Conservation (phyloP, 2,329 filamentous ascomycete genomes). For the Talaromyces pinophilus region DNA sequence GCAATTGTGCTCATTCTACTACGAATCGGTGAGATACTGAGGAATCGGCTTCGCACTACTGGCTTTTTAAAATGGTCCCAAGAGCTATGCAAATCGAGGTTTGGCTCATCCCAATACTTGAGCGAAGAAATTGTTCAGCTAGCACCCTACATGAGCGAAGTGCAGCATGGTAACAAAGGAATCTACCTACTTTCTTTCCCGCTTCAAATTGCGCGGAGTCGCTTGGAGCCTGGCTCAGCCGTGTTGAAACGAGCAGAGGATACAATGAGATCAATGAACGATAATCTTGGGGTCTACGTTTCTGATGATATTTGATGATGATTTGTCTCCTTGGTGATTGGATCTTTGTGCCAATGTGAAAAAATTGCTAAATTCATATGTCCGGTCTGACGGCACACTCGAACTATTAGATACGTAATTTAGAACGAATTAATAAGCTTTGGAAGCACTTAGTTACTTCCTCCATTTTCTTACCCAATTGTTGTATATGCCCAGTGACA, state of each 20-base stretch:
- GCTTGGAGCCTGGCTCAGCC: neutral
- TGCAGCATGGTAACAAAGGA: slow-evolving; percentile 10
- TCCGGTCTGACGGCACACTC: neutral
- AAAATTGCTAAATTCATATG: neutral
- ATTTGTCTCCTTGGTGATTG: neutral
- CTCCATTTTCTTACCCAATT: neutral
- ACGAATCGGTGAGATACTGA: neutral
- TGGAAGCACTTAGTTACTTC: neutral
- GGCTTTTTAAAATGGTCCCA: neutral
- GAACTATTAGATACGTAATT: too few species aligned
- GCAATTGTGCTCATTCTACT: neutral
- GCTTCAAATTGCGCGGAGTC: slow-evolving; percentile 3
- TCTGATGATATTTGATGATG: neutral
- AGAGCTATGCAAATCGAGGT: neutral
- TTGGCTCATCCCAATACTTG: neutral
- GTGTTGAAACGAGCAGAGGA: neutral
- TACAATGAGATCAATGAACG: neutral
- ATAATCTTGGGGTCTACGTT: neutral
- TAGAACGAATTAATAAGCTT: neutral
- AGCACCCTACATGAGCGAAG: neutral
- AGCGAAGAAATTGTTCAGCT: neutral
- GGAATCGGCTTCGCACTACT: neutral
- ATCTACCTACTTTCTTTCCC: slow-evolving; percentile 12
- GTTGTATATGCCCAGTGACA: too few species aligned
- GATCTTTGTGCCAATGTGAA: neutral